Evolutionary conservation across 177 flowering plant species (phyloP), one percentile per base, ranked within the genome.

Genomic region (Vitis hybrid): DNA sequence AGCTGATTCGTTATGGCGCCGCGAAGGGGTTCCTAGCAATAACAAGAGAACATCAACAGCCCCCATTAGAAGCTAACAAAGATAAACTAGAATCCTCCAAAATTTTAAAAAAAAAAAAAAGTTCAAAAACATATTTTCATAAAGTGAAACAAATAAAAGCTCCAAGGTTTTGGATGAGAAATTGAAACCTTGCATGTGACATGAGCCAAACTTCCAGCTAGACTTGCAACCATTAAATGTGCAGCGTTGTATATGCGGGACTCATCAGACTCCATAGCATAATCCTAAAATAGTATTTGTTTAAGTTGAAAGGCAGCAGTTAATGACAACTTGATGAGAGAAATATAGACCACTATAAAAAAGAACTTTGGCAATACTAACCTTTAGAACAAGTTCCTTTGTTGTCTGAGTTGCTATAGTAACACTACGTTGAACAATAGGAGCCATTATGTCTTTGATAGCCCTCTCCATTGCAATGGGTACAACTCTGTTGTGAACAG

Each of bases 141-240:
- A 62, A 33, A 56, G 29, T 2, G 19, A 65, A 29, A 45, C 3
- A 48, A 13, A 61, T 19, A 48, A 10, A 16, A 70, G 55, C 45
- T 7, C 45, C 45, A 39, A 5, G 45, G 45, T 39, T 39, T 39
- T 39, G 45, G 45, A 39, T 7, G 8, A 39, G 45, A 39, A 39
- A 39, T 39, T 39, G 19, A 65, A 69, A 93, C 99, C 97, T 96
- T 96, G 99, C 99, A 96, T 51, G 99, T 96, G 19, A 94, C 99
- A 86, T 96, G 99, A 72, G 99, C 99, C 61, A 96, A 72, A 75
- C 99, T 90, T 81, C 99, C 99, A 31, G 99, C 92, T 68, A 96
- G 80, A 75, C 99, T 88, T 53, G 97, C 97, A 65, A 92, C 99
- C 97, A 94, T 96, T 81, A 92, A 82, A 70, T 92, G 97, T 51